Conservation (phyloP, 768 basidiomycete genomes). For the Lepiota venenata region DNA sequence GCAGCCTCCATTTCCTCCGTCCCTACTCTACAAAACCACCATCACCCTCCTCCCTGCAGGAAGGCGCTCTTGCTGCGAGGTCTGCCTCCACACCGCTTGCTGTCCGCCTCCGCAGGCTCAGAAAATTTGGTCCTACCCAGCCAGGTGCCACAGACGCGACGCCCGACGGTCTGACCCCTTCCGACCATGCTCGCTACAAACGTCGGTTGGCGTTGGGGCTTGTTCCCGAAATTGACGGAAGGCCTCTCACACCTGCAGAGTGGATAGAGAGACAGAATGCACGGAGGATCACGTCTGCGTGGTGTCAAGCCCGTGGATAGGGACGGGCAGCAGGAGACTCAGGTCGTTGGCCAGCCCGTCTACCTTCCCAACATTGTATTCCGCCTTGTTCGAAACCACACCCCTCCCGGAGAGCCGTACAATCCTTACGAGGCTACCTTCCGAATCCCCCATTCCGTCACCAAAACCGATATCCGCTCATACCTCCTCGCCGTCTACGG, state of each 20-base stretch:
- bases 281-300: constrained; percentile 62
- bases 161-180: constrained; percentile 57
- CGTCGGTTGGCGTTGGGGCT: constrained; percentile 54
- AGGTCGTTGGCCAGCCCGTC: constrained; percentile 75
- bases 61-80: constrained; percentile 49
- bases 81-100: constrained; percentile 72
- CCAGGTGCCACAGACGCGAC: constrained; percentile 43
- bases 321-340: constrained; percentile 37
- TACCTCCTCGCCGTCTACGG: constrained; percentile 86
- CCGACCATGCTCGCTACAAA: constrained; percentile 59
- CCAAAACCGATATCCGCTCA: constrained; percentile 88
- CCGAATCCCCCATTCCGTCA: constrained; percentile 83
- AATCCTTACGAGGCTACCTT: constrained; percentile 96
- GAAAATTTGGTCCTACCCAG: constrained; percentile 35
- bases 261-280: constrained; percentile 58
- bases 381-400: constrained; percentile 80
- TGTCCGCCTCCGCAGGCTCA: constrained; percentile 65
- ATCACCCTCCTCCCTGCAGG: constrained; percentile 23
- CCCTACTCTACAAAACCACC: constrained; percentile 38
- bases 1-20: constrained; percentile 26
- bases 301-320: constrained; percentile 48
- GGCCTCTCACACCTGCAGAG: constrained; percentile 45
- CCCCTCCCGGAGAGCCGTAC: constrained; percentile 73
- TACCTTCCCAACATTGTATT: constrained; percentile 90
- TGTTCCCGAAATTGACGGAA: constrained; percentile 32